Evolutionary conservation across 2,329 filamentous ascomycete species (phyloP), one percentile per base, ranked within the genome.

Genomic region (Dactylellina cionopaga): DNA sequence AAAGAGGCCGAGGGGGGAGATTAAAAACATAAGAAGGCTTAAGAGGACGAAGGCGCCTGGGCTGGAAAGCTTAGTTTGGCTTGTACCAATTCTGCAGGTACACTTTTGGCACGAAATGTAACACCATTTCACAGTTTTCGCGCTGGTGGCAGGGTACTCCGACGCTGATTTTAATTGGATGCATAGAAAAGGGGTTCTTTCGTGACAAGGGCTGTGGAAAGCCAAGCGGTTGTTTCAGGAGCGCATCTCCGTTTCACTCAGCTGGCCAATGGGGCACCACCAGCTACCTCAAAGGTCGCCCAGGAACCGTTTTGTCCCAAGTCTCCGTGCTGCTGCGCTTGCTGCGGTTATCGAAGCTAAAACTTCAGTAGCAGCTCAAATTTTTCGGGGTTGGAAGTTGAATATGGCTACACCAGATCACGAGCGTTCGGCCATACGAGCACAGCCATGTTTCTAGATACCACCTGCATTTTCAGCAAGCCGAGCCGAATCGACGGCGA

Each of bases 141-240:
- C 5, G n/a, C 51, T n/a, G n/a, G n/a, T n/a, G n/a, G n/a, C n/a
- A n/a, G n/a, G n/a, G n/a, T n/a, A n/a, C n/a, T n/a, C n/a, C n/a
- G n/a, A n/a, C n/a, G n/a, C n/a, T n/a, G n/a, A n/a, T 31, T 31
- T 25, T 37, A 22, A 69, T 69, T 60, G 56, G 56, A 44, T 24
- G 46, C 46, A 55, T 7, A 22, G 29, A 58, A 69, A 62, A 62
- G 56, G 64, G 54, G 64, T 24, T 55, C 19, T 31, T 27, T 27
- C 31, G 31, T n/a, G n/a, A n/a, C n/a, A n/a, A n/a, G n/a, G n/a
- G n/a, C n/a, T n/a, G n/a, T n/a, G n/a, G n/a, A n/a, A n/a, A n/a
- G n/a, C n/a, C n/a, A 22, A 58, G 56, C 58, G 58, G 22, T 52
- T 71, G 66, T 71, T 71, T 71, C 66, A 71, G 25, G 22, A 10